Evolutionary conservation across 2,329 filamentous ascomycete species (phyloP), one percentile per base, ranked within the genome.

Genomic region (Aureobasidium sp.): DNA sequence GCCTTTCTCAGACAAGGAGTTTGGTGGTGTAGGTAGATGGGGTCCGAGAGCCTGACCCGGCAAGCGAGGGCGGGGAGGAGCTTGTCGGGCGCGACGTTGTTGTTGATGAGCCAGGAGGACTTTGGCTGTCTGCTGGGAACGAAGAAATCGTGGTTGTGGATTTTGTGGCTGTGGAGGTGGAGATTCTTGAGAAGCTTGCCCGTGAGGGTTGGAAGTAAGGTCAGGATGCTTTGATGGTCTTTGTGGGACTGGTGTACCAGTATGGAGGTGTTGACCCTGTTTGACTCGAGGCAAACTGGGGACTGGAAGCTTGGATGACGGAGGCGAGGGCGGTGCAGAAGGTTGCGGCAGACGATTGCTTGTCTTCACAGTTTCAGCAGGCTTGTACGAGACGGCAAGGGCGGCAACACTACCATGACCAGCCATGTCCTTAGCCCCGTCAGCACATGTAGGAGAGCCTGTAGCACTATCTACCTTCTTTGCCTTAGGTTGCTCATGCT

Each of bases 281-380:
- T 17, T 12, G 53, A 29, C 53, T 22, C 5, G 39, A 8, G 9
- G 27, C 22, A 39, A 17, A 27, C 5, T 57, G 17, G 29, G 29
- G 7, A 25, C 12, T 37, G 27, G 53, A n/a, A 25, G 25, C n/a
- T 45, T 57, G 29, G 39, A 57, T 20, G 39, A 44, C n/a, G 41
- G 53, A 20, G 53, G 39, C 25, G 53, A 57, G 41, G 15, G 53
- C 42, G 11, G 53, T 17, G 41, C 53, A 36, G 29, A 45, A 17
- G 11, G 27, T 25, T 57, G 39, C 29, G 39, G 41, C 29, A 36
- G 41, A 47, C 5, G 29, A 44, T 36, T 36, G 53, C 25, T 36
- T 57, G n/a, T 45, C 53, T 57, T 47, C n/a, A 57, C 29, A 36
- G 15, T 44, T 36, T 57, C 41, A 58, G 55, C 42, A 58, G 34